Evolutionary conservation across 257 asterid genomes (phyloP), one percentile per base, ranked within the genome.

Genomic region (Verbascum thapsus): DNA sequence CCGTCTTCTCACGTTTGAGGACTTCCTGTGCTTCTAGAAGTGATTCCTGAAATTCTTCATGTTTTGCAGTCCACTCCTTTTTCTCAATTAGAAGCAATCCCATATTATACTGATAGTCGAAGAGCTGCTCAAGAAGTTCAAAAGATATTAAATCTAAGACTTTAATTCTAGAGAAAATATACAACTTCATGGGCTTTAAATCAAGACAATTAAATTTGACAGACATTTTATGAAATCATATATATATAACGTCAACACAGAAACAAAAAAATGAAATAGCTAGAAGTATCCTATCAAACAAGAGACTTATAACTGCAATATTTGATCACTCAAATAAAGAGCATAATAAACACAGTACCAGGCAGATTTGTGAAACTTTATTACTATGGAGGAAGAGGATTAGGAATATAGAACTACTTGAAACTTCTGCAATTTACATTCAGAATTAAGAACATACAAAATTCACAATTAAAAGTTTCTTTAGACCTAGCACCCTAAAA

Each of bases 41-140:
- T 41, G 89, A 76, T 67, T 81, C 84, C 48, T 79, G 75, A 57
- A 88, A 83, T 68, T 86, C 81, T 53, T 79, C 86, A 45, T 73
- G 71, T 70, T 86, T 86, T 23, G 82, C 62, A 32, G 88, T 74
- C 90, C 92, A 88, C 71, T 88, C 95, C 38, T 86, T 88, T 66
- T 91, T 91, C 88, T 88, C 96, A 55, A 91, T 86, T 43, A 91
- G 81, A 57, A 91, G 83, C 65, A 91, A 68, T 5, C 98, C 98
- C 96, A 91, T 91, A 64, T 68, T 81, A 71, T 88, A 85, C 70
- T 91, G 96, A 68, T 91, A 91, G 75, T 88, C 94, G 34, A 72
- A 78, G 34, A 91, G 90, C 98, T 91, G 89, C 71, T 30, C 45
- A 45, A 68, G 20, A 57, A 40, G 40, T 72, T 40, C 4, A 20